A percentile compares a stretch with the other conserved stretches of the same genome.
These are phyloP conservation scores for Nicotiana benthamiana DNA, from an alignment of 257 asterid species.

Conservation along the genomic window DNA sequence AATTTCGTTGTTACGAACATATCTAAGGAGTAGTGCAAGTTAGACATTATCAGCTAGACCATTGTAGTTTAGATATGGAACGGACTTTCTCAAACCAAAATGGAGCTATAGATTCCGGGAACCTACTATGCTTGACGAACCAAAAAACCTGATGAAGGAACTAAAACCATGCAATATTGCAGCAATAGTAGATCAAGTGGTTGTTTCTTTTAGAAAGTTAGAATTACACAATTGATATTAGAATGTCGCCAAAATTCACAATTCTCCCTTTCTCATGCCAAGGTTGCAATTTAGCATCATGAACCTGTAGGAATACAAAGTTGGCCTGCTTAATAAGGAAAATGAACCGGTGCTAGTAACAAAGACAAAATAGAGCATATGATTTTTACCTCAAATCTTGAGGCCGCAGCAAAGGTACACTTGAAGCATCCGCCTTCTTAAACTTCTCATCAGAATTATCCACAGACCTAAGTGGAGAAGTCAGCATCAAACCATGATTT, in stretches of 20 bases:
- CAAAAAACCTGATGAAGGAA: neutral
- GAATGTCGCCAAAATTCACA: conserved; percentile 30
- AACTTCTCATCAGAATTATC: conserved; percentile 38
- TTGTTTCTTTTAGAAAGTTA: neutral
- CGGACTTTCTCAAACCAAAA: neutral
- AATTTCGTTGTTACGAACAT: neutral
- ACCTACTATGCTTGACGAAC: neutral
- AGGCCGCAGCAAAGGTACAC: conserved; percentile 72
- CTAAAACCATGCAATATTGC: neutral
- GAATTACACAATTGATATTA: neutral
- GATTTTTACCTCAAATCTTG: conserved; percentile 71
- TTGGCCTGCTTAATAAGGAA: conserved; percentile 30
- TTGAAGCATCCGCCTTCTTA: conserved; percentile 32
- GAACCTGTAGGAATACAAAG: conserved; percentile 45
- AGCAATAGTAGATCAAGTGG: neutral
- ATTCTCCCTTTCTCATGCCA: conserved; percentile 35
- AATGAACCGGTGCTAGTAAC: conserved; percentile 5
- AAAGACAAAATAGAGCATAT: conserved; percentile 7
- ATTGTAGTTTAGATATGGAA: neutral
- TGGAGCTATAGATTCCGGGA: neutral
- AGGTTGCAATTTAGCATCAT: conserved; percentile 39
- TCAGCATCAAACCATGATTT: conserved; percentile 71
- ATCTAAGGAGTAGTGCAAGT: neutral
- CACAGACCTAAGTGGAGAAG: conserved; percentile 79
- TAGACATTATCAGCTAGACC: neutral